phyloP scores from a whole-genome alignment of 2,329 filamentous ascomycete genomes.

The Aspergillus ruber region DNA sequence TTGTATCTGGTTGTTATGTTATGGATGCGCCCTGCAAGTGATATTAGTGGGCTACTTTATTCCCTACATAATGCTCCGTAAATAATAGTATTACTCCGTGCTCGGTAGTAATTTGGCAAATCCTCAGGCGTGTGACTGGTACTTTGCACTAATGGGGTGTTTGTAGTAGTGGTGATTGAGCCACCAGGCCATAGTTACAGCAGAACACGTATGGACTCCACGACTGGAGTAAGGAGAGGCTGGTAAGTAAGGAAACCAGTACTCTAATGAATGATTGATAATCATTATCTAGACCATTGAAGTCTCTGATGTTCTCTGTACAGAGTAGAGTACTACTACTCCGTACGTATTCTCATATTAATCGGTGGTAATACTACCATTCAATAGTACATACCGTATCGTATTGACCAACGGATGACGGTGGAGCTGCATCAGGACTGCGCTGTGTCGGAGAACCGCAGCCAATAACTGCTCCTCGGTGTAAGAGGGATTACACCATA shows the following conservation, averaged over 20 bases:
- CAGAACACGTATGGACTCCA: neutral
- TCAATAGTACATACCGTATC: conserved; percentile 1
- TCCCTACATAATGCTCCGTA: neutral
- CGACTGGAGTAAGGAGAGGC: neutral
- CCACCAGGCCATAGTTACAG: no score
- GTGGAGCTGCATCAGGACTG: conserved; percentile 6
- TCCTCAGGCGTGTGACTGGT: neutral
- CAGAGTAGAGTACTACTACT: neutral
- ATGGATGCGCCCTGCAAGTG: neutral
- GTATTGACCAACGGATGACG: conserved; percentile 6
- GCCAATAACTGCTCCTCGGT: neutral
- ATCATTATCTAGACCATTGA: neutral
- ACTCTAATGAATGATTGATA: neutral
- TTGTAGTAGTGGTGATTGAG: neutral
- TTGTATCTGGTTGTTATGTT: neutral
- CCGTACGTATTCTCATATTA: neutral
- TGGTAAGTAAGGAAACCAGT: neutral
- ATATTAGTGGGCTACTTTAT: neutral
- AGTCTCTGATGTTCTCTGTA: neutral
- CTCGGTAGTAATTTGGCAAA: neutral
- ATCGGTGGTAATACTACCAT: neutral
- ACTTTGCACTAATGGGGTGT: neutral
- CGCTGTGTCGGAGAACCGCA: neutral
- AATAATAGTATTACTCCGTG: neutral
- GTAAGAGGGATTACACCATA: neutral